Percentiles rank a stretch among this genome's conserved stretches.
These are phyloP conservation scores for Quercus phellos DNA, from an alignment of 331 rosid species.

Conservation along the genomic window DNA sequence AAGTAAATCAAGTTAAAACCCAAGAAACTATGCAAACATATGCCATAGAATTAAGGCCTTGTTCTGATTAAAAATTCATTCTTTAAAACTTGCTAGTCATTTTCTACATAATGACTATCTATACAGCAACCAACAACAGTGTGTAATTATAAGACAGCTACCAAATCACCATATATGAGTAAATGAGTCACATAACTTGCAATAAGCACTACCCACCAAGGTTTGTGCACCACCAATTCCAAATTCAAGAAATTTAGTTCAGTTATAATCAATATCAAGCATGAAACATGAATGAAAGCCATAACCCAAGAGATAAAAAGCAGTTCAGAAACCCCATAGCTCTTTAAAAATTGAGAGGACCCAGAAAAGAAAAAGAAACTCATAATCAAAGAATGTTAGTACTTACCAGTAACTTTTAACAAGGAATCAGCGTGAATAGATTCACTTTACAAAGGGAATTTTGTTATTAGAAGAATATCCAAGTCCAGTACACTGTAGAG, in stretches of 20 bases:
- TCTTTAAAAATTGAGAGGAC: not conserved
- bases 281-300: not conserved
- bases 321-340: not conserved
- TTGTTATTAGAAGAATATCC: not conserved
- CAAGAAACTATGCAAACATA: not conserved
- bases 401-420: not conserved
- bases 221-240: not conserved
- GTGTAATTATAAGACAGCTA: not conserved
- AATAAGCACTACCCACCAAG: not conserved
- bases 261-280: slow-evolving; percentile 11
- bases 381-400: not conserved
- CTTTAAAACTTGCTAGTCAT: not conserved
- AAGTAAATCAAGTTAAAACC: too few species aligned
- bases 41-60: not conserved
- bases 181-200: not conserved
- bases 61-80: not conserved
- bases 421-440: slow-evolving; percentile 7
- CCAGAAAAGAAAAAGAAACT: not conserved
- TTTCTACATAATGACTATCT: not conserved
- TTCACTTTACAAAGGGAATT: slow-evolving; percentile 17
- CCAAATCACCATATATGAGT: not conserved
- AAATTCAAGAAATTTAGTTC: slow-evolving; percentile 17
- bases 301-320: not conserved
- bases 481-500: slow-evolving; percentile 1
- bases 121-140: not conserved